A percentile compares a stretch with the other conserved stretches of the same genome.
phyloP scores from a whole-genome alignment of 2,329 filamentous ascomycete genomes.

The Fusarium brachygibbosum region DNA sequence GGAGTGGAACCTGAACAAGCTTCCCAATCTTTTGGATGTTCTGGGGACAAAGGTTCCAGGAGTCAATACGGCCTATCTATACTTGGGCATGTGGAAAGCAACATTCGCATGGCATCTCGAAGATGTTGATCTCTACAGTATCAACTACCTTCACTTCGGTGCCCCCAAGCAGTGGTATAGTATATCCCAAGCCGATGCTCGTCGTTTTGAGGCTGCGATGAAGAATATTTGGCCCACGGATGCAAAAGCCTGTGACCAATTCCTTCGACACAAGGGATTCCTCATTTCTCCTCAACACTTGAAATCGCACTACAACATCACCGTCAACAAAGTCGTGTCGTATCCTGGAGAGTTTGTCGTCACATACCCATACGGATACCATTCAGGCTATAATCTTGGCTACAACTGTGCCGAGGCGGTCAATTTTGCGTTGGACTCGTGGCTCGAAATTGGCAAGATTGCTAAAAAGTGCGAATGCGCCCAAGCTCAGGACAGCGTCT shows the following conservation, averaged over 20 bases:
- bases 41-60: constrained; percentile 95
- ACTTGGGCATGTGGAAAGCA: constrained; percentile 99
- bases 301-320: constrained; percentile 90
- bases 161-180: constrained; percentile 99
- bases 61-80: constrained; percentile 97
- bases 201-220: constrained; percentile 95
- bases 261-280: constrained; percentile 97
- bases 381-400: constrained; percentile 96
- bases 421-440: constrained; percentile 96
- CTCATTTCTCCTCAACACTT: constrained; percentile 92
- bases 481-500: constrained; percentile 94
- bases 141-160: constrained; percentile 99
- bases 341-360: constrained; percentile 98
- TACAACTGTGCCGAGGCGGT: constrained; percentile 99
- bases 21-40: constrained; percentile 93
- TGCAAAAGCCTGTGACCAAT: constrained; percentile 95
- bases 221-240: constrained; percentile 94
- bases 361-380: constrained; percentile 98
- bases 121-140: constrained; percentile 98
- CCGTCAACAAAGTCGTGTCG: constrained; percentile 94
- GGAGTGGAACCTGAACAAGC: constrained; percentile 93
- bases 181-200: constrained; percentile 94
- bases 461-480: constrained; percentile 98
- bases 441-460: constrained; percentile 94
- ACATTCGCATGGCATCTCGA: constrained; percentile 99